These are phyloP conservation scores for Colletotrichum camelliae DNA, from an alignment of 2,329 filamentous ascomycete species.

Conservation along the genomic window DNA sequence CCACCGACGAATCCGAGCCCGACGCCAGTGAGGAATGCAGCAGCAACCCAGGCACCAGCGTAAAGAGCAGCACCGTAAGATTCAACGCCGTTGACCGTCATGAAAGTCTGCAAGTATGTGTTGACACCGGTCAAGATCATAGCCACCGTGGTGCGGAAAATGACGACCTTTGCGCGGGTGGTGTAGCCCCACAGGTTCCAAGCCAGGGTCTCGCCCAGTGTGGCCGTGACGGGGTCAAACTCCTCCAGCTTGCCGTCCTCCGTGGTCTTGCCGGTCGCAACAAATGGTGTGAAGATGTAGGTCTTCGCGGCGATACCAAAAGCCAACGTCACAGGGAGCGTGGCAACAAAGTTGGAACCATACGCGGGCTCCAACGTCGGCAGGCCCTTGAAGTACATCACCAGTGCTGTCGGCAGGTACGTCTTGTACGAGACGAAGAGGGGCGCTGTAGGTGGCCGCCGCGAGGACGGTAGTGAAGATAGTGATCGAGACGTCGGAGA, in stretches of 20 bases:
- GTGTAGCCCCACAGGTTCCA: slow-evolving; percentile 77
- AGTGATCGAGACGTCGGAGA: slow-evolving; percentile 67
- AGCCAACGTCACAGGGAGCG: slow-evolving; percentile 62
- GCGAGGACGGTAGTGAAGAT: slow-evolving; percentile 72
- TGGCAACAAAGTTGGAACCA: slow-evolving; percentile 62
- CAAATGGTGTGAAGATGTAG: slow-evolving; percentile 79
- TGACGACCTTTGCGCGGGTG: slow-evolving; percentile 65
- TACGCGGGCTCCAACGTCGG: slow-evolving; percentile 73
- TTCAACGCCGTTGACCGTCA: slow-evolving; percentile 75
- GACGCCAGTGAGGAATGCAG: slow-evolving; percentile 64
- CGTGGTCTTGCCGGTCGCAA: slow-evolving; percentile 54
- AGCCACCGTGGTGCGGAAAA: slow-evolving; percentile 67
- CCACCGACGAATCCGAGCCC: slow-evolving; percentile 57
- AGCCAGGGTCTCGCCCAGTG: slow-evolving; percentile 71
- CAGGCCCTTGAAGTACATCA: slow-evolving; percentile 76
- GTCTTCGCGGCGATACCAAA: slow-evolving; percentile 74
- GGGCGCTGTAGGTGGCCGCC: slow-evolving; percentile 75
- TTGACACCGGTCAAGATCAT: slow-evolving; percentile 61
- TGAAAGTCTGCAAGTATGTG: slow-evolving; percentile 68
- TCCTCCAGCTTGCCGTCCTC: slow-evolving; percentile 53
- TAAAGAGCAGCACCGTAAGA: slow-evolving; percentile 73
- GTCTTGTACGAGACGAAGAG: slow-evolving; percentile 73
- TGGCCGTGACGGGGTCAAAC: slow-evolving; percentile 71
- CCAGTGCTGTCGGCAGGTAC: slow-evolving; percentile 74
- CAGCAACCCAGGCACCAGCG: slow-evolving; percentile 75